Evolutionary conservation across 345 rosid species (phyloP).

Genomic region (Hypericum perforatum): DNA sequence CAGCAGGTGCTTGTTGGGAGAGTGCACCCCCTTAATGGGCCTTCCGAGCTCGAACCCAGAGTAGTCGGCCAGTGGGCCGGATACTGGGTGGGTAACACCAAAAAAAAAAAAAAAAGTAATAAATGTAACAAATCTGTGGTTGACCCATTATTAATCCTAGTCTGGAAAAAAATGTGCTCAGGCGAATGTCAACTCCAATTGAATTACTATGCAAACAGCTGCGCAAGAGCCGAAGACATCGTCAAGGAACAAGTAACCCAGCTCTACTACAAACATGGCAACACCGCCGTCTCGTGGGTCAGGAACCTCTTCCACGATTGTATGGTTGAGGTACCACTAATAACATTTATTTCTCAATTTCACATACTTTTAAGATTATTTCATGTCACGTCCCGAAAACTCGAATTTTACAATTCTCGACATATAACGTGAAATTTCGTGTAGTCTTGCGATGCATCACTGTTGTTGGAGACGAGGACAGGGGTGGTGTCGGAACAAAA

Average conservation of each 20-base stretch:
- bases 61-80: no score
- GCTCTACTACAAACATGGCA: conserved; percentile 67
- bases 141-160: no score
- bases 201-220: conserved; percentile 58
- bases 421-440: not conserved
- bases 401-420: not conserved
- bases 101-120: no score
- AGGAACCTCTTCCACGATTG: conserved; percentile 92
- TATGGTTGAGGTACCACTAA: conserved; percentile 35
- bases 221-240: conserved; percentile 77
- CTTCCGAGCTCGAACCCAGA: no score
- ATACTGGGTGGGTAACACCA: no score
- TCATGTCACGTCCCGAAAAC: not conserved
- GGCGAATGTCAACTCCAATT: conserved; percentile 51
- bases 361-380: not conserved
- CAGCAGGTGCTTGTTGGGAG: no score
- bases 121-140: no score
- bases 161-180: conserved; percentile 5
- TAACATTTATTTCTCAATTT: no score
- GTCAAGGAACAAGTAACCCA: conserved; percentile 51
- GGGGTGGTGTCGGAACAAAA: conserved; percentile 55
- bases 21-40: no score
- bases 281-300: conserved; percentile 86
- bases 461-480: conserved; percentile 41
- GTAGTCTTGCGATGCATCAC: conserved; percentile 78